Evolutionary conservation across 2,329 filamentous ascomycete genomes (phyloP).

Genomic region (Apiospora hydei): DNA sequence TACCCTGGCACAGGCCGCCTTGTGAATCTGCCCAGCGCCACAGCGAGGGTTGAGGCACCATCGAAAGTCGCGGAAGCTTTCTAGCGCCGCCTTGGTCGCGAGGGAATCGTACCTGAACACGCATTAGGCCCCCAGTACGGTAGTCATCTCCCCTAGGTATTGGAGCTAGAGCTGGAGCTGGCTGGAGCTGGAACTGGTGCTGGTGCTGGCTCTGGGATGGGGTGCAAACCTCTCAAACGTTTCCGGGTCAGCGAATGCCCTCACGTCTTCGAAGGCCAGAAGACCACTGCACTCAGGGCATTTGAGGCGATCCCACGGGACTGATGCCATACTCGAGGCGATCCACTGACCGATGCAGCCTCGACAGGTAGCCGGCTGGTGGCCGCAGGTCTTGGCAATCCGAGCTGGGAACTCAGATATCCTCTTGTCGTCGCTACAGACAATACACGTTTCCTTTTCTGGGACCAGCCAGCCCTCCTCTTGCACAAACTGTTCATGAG

Average conservation of each 20-base stretch:
- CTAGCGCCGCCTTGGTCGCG: conserved; percentile 41
- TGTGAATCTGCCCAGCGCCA: conserved; percentile 47
- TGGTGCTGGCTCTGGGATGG: not conserved
- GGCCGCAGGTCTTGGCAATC: conserved; percentile 40
- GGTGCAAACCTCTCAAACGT: conserved; percentile 36
- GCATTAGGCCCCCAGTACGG: conserved; percentile 20
- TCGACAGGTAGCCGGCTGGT: conserved; percentile 41
- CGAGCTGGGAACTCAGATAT: conserved; percentile 43
- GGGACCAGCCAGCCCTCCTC: conserved; percentile 46
- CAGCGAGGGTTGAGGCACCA: conserved; percentile 49
- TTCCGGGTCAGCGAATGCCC: conserved; percentile 36
- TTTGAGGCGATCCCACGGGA: conserved; percentile 43
- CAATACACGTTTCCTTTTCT: conserved; percentile 39
- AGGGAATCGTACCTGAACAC: conserved; percentile 43
- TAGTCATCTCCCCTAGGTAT: not conserved
- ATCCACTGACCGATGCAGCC: conserved; percentile 46
- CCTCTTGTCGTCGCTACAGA: conserved; percentile 46
- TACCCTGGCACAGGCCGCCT: conserved; percentile 40
- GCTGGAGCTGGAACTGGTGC: too few relatives aligned
- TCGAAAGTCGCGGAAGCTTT: conserved; percentile 42
- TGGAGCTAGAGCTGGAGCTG: too few relatives aligned
- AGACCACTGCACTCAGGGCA: conserved; percentile 45
- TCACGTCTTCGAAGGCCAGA: conserved; percentile 42
- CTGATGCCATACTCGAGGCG: conserved; percentile 38
- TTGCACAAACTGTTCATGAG: conserved; percentile 38